These are phyloP conservation scores for Kwoniella botswanensis DNA, from an alignment of 768 basidiomycete genomes.

Conservation along the genomic window DNA sequence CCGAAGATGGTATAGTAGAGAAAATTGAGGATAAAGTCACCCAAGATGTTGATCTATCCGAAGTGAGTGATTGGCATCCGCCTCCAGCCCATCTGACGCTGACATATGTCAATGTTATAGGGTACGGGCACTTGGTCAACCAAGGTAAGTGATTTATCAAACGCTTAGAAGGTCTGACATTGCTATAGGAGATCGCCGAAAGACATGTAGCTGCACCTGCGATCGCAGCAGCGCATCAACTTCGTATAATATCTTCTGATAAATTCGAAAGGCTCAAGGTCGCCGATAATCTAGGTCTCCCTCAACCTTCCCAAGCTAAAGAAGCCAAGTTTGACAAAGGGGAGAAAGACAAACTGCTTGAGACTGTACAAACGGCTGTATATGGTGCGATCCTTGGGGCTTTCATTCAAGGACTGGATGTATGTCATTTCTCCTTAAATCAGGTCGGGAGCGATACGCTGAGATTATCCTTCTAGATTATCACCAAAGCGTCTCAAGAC, in stretches of 20 bases:
- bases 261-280: conserved; percentile 49
- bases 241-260: conserved; percentile 55
- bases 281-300: conserved; percentile 48
- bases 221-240: conserved; percentile 55
- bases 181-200: conserved; percentile 48
- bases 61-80: conserved; percentile 28
- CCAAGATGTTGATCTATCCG: conserved; percentile 56
- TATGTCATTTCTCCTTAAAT: conserved; percentile 23
- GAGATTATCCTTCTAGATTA: conserved; percentile 35
- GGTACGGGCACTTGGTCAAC: conserved; percentile 56
- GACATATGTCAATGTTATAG: conserved; percentile 1
- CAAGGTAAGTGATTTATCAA: conserved; percentile 14
- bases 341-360: conserved; percentile 39
- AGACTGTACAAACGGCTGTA: conserved; percentile 46
- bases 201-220: conserved; percentile 57
- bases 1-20: conserved; percentile 53
- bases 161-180: background rate
- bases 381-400: conserved; percentile 53
- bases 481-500: conserved; percentile 50
- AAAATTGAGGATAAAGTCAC: conserved; percentile 58
- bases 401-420: conserved; percentile 56
- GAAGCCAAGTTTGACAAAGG: conserved; percentile 19
- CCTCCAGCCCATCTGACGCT: background rate
- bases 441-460: background rate
- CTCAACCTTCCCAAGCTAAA: conserved; percentile 36